phyloP scores from a whole-genome alignment of 805 yeast genomes.

The Nakazawaea laoshanensis region DNA sequence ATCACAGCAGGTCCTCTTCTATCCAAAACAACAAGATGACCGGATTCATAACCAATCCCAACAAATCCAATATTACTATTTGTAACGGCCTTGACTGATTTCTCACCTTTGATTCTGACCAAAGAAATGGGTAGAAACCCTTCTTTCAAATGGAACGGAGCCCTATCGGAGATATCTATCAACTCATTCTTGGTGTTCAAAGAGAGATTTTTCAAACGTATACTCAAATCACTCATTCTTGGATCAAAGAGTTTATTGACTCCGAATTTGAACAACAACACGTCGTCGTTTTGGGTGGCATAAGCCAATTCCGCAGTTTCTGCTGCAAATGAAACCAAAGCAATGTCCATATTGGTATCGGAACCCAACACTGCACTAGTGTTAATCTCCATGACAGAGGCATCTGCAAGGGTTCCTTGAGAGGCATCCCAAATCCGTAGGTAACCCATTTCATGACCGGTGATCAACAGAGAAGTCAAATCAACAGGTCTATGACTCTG shows the following conservation, averaged over 20 bases:
- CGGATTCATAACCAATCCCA: slow-evolving; percentile 69
- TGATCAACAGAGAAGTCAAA: slow-evolving; percentile 52
- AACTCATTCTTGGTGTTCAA: slow-evolving; percentile 18
- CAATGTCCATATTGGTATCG: slow-evolving; percentile 37
- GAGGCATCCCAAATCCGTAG: slow-evolving; percentile 82
- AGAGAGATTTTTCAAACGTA: slow-evolving; percentile 20
- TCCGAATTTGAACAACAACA: slow-evolving; percentile 66
- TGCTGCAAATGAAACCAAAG: slow-evolving; percentile 64
- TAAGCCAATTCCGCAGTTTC: slow-evolving; percentile 71
- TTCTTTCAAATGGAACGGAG: slow-evolving; percentile 39
- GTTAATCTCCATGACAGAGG: slow-evolving; percentile 51
- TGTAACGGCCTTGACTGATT: slow-evolving; percentile 50
- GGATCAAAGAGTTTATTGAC: slow-evolving; percentile 37
- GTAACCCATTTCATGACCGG: slow-evolving; percentile 84
- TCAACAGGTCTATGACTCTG: slow-evolving; percentile 36
- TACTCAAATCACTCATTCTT: slow-evolving; percentile 20
- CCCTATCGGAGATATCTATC: slow-evolving; percentile 45
- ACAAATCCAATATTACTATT: slow-evolving; percentile 79
- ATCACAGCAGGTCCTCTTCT: slow-evolving; percentile 56
- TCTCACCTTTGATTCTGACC: slow-evolving; percentile 28
- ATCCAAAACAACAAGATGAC: slow-evolving; percentile 70
- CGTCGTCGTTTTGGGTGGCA: slow-evolving; percentile 62
- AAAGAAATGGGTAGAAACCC: slow-evolving; percentile 58
- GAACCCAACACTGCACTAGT: slow-evolving; percentile 34
- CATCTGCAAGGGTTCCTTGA: slow-evolving; percentile 58